These are phyloP conservation scores for Hypsizygus ulmarius DNA, from an alignment of 1,284 basidiomycete genomes.

Conservation along the genomic window DNA sequence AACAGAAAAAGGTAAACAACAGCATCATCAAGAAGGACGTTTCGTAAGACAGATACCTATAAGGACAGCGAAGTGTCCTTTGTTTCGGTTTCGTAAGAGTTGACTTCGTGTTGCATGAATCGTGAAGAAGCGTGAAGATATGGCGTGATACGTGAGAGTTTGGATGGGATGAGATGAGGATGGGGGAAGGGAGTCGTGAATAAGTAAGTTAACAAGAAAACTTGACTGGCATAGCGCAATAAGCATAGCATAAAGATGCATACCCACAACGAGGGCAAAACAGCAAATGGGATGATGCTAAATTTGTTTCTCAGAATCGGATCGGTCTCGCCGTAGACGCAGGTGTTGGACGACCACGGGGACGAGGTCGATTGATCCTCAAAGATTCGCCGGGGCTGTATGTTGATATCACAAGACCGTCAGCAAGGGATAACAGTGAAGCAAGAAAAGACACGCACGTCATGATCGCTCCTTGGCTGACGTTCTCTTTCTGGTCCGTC, in stretches of 20 bases:
- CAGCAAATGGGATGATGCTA: background rate
- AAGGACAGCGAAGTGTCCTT: too few relatives aligned
- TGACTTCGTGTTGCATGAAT: constrained; percentile 12
- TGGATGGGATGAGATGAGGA: constrained; percentile 2
- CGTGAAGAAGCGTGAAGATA: constrained; percentile 9
- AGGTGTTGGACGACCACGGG: constrained; percentile 53
- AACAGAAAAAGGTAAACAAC: constrained; percentile 10
- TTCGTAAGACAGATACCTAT: constrained; percentile 1
- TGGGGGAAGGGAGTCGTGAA: constrained; percentile 5
- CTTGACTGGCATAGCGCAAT: constrained; percentile 13
- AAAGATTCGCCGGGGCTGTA: constrained; percentile 58
- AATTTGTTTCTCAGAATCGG: constrained; percentile 29
- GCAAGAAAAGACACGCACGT: constrained; percentile 45
- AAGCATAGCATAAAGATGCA: constrained; percentile 16
- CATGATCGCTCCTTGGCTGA: constrained; percentile 35
- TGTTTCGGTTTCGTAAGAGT: constrained; percentile 8
- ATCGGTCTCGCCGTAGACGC: constrained; percentile 36
- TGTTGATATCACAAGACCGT: constrained; percentile 1
- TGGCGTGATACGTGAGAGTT: constrained; percentile 1
- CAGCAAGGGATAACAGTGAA: background rate
- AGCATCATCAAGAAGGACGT: constrained; percentile 3
- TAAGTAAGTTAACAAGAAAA: constrained; percentile 3
- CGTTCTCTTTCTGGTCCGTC: constrained; percentile 54
- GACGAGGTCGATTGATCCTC: constrained; percentile 65
- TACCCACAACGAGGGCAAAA: background rate